phyloP scores from a whole-genome alignment of 345 rosid genomes.

The Populus euphratica region DNA sequence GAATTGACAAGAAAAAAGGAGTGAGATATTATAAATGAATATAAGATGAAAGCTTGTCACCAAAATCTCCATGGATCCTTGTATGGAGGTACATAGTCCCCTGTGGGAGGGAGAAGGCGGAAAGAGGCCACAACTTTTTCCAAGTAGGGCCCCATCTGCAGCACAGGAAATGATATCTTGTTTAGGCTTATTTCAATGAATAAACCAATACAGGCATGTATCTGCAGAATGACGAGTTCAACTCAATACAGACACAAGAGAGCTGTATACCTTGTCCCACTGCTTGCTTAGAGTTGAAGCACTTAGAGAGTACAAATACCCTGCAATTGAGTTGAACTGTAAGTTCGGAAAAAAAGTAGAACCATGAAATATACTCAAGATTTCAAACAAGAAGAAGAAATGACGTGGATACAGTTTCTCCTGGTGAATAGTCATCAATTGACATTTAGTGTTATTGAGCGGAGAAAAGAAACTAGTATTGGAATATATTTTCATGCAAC shows the following conservation, averaged over 20 bases:
- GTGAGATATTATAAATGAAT: not conserved
- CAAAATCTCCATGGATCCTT: slow-evolving; percentile 99
- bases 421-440: not conserved
- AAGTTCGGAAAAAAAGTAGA: not conserved
- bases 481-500: not conserved
- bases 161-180: slow-evolving; percentile 4
- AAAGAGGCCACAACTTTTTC: slow-evolving; percentile 64
- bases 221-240: not conserved
- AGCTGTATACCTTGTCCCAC: slow-evolving; percentile 63
- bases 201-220: not conserved
- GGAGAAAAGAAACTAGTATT: not conserved
- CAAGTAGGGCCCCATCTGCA: slow-evolving; percentile 87
- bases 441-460: not conserved
- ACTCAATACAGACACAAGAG: not conserved
- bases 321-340: slow-evolving; percentile 38
- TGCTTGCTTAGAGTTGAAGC: slow-evolving; percentile 88
- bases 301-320: slow-evolving; percentile 73
- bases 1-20: not conserved
- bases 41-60: slow-evolving; percentile 35
- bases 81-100: slow-evolving; percentile 79
- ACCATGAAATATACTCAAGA: not conserved
- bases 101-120: slow-evolving; percentile 74
- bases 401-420: not conserved
- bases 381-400: not conserved
- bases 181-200: not conserved